Evolutionary conservation across 2,329 filamentous ascomycete genomes (phyloP).

Genomic region (Penicillium sp.): DNA sequence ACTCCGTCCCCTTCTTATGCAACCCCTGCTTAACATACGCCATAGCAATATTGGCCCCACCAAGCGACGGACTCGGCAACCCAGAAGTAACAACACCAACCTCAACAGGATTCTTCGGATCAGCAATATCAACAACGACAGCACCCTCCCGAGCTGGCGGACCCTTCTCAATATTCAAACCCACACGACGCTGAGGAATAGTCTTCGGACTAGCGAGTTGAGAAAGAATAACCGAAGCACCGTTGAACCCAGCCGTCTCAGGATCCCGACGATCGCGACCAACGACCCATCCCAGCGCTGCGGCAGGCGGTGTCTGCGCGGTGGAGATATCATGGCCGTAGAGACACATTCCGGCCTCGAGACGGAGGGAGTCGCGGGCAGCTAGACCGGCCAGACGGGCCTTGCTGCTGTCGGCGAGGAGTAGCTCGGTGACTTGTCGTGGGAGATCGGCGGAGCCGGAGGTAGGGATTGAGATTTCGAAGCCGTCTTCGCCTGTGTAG

Average conservation of each 20-base stretch:
- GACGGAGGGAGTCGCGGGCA: slow-evolving; percentile 82
- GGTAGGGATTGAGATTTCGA: slow-evolving; percentile 83
- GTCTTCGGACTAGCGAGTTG: slow-evolving; percentile 63
- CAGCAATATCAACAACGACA: slow-evolving; percentile 60
- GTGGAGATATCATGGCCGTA: slow-evolving; percentile 98
- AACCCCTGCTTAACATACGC: slow-evolving; percentile 77
- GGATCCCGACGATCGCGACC: slow-evolving; percentile 67
- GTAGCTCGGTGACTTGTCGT: slow-evolving; percentile 59
- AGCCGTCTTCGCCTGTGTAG: slow-evolving; percentile 97
- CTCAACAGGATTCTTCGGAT: slow-evolving; percentile 49
- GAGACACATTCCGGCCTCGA: slow-evolving; percentile 98
- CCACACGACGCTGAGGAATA: slow-evolving; percentile 70
- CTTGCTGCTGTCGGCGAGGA: slow-evolving; percentile 62
- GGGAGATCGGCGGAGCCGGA: slow-evolving; percentile 53
- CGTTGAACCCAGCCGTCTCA: slow-evolving; percentile 70
- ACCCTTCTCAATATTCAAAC: slow-evolving; percentile 71
- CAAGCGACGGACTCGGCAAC: slow-evolving; percentile 78
- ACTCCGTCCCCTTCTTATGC: slow-evolving; percentile 79
- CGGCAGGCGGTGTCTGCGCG: slow-evolving; percentile 64
- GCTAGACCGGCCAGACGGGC: slow-evolving; percentile 83
- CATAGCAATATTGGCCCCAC: slow-evolving; percentile 88
- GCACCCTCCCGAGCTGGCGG: slow-evolving; percentile 88
- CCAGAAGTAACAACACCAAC: slow-evolving; percentile 85
- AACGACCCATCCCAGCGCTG: slow-evolving; percentile 73
- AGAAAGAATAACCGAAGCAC: slow-evolving; percentile 69